phyloP scores from a whole-genome alignment of 2,329 filamentous ascomycete genomes.

The Grosmannia huntii region DNA sequence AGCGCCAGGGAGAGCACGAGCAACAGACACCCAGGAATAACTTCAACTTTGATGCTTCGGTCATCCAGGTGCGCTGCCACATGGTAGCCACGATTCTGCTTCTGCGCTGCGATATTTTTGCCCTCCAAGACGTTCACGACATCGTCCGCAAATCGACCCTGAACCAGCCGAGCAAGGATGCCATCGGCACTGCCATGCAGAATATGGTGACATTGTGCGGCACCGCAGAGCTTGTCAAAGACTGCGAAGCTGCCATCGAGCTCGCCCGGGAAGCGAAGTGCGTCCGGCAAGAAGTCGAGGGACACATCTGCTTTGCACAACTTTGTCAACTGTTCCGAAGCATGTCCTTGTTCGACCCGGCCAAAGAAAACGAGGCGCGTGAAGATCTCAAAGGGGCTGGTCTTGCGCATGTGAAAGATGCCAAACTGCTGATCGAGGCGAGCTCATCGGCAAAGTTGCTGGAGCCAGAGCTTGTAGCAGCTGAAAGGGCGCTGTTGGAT shows the following conservation, averaged over 20 bases:
- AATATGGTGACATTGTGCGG: no score
- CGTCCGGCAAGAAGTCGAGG: conserved; percentile 33
- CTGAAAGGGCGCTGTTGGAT: background rate
- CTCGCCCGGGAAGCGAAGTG: conserved; percentile 22
- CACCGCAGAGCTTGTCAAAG: conserved; percentile 13
- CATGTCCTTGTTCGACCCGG: background rate
- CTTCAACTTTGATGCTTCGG: conserved; percentile 23
- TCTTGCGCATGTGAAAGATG: conserved; percentile 11
- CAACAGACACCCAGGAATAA: conserved; percentile 9
- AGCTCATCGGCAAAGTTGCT: conserved; percentile 17
- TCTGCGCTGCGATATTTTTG: conserved; percentile 33
- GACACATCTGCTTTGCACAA: conserved; percentile 34
- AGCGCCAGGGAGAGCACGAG: conserved; percentile 4
- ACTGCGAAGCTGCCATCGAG: conserved; percentile 26
- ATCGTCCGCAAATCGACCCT: no score
- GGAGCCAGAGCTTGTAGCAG: background rate
- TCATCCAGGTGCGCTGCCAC: conserved; percentile 21
- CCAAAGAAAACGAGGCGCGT: no score
- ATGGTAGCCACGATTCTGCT: conserved; percentile 31
- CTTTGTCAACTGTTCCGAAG: conserved; percentile 19
- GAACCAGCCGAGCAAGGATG: no score
- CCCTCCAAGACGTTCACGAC: conserved; percentile 19
- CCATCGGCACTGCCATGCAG: no score
- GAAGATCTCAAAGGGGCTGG: background rate
- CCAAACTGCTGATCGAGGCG: conserved; percentile 11